Base-by-base conservation (phyloP, 352 stramenopile genomes). In the Phytophthora tubulina region DNA sequence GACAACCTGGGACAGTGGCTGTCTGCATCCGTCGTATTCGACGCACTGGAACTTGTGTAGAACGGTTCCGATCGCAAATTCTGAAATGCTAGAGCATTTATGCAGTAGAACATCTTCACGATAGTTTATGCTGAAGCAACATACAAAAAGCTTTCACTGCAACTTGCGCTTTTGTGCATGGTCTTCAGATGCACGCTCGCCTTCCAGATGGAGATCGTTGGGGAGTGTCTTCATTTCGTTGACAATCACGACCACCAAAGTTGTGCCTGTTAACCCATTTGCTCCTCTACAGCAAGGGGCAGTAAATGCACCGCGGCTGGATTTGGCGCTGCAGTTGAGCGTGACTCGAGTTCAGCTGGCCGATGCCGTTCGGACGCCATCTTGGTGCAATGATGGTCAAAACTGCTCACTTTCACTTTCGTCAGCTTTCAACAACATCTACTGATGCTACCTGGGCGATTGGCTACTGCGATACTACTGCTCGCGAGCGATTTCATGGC, bases 1-100 rank as follows among this genome's bases (percentile, higher is more conserved):
- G 81, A 89, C 38, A 60, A 68, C 0, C 45, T 67, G 2, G 69
- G 82, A 50, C 38, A 70, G 35, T 89, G 84, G 71, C 61, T 89
- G n/a, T 72, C 73, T 50, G 77, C 81, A 3, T 76, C 70, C 2
- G 75, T 89, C 3, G 79, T 86, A 10, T 89, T 85, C 49, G 81
- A 89, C 32, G 81, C 81, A 3, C 67, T 89, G 14, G 76, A 86
- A 35, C 69, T 87, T 1, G 73, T 70, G 7, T 58, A 46, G 21
- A 27, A 27, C 21, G 21, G 21, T 27, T 27, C 21, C 21, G 21
- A 27, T 27, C 21, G 21, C 21, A 27, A 27, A 27, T 27, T 27
- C 21, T 27, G 21, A 27, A 27, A 27, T 27, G 21, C 21, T 27
- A 27, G 21, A 27, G 21, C 21, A 27, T 27, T 27, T 27, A 27